A percentile compares a stretch with the other conserved stretches of the same genome.
These are phyloP conservation scores for Kockiozyma suomiensis DNA, from an alignment of 805 yeast species.

Conservation along the genomic window DNA sequence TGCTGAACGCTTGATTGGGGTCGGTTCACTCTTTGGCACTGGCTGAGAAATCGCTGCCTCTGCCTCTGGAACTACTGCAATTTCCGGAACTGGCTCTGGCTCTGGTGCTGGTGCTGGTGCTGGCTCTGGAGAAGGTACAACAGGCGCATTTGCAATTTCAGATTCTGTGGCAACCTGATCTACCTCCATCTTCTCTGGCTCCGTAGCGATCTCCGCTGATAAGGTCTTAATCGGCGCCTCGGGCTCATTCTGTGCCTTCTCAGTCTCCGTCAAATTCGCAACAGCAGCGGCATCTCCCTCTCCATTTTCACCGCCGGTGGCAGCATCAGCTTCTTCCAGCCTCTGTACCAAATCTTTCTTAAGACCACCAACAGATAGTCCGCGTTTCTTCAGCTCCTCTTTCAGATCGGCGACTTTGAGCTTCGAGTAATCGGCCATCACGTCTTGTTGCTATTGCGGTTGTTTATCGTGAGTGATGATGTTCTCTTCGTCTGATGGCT, in stretches of 20 bases:
- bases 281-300: background rate
- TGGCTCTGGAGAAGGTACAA: background rate
- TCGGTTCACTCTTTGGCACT: background rate
- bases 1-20: background rate
- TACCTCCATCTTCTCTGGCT: background rate
- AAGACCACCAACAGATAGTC: constrained; percentile 72
- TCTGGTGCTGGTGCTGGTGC: background rate
- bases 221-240: background rate
- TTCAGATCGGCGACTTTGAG: constrained; percentile 75
- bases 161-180: background rate
- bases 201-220: background rate
- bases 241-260: background rate
- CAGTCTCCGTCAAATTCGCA: background rate
- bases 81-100: background rate
- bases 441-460: background rate
- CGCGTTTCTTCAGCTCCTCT: constrained; percentile 67
- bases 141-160: background rate
- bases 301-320: background rate
- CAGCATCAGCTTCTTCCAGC: constrained; percentile 58
- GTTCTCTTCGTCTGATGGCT: too few relatives aligned
- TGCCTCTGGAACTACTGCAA: background rate
- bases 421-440: constrained; percentile 30
- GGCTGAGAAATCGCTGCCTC: too few relatives aligned
- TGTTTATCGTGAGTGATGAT: background rate
- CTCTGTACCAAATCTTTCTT: constrained; percentile 75